A percentile compares a stretch with the other conserved stretches of the same genome.
Evolutionary conservation across 2,329 filamentous ascomycete species (phyloP).

Genomic region (Fusarium sp.): DNA sequence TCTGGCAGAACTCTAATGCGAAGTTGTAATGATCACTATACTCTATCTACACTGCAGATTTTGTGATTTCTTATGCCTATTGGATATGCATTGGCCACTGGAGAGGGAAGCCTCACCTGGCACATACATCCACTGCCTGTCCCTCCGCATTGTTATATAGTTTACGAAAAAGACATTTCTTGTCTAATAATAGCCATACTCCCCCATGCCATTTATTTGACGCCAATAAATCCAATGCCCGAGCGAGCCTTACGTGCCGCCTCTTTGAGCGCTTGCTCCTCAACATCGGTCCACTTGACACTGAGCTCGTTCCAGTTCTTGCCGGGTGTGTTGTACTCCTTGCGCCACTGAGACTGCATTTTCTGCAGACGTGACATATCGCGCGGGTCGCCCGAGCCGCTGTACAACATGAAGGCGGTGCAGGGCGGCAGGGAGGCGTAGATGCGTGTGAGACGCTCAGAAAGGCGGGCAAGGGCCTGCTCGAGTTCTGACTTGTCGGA

Average conservation of each 20-base stretch:
- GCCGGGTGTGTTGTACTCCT: constrained; percentile 73
- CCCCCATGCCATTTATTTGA: constrained; percentile 62
- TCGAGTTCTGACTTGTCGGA: constrained; percentile 56
- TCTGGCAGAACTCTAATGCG: constrained; percentile 36
- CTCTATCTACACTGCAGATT: constrained; percentile 20
- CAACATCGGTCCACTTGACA: constrained; percentile 76
- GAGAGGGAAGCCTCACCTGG: background rate
- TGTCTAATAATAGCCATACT: background rate
- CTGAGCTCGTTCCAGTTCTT: constrained; percentile 76
- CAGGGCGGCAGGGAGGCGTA: constrained; percentile 72
- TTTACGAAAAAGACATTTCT: background rate
- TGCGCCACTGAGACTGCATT: constrained; percentile 71
- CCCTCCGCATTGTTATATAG: background rate
- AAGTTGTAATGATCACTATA: constrained; percentile 43
- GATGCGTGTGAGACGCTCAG: constrained; percentile 66
- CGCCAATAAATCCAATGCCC: constrained; percentile 73
- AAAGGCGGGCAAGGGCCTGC: constrained; percentile 60
- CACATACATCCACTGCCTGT: background rate
- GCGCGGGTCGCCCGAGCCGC: constrained; percentile 76
- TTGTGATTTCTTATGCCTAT: constrained; percentile 1
- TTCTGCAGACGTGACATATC: constrained; percentile 73
- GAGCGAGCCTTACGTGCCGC: constrained; percentile 70
- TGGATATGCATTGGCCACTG: background rate
- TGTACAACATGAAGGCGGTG: constrained; percentile 74
- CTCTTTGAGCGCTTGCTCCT: constrained; percentile 72